A percentile compares a stretch with the other conserved stretches of the same genome.
phyloP scores from a whole-genome alignment of 2,329 filamentous ascomycete genomes.

The Penicillium glabrum region DNA sequence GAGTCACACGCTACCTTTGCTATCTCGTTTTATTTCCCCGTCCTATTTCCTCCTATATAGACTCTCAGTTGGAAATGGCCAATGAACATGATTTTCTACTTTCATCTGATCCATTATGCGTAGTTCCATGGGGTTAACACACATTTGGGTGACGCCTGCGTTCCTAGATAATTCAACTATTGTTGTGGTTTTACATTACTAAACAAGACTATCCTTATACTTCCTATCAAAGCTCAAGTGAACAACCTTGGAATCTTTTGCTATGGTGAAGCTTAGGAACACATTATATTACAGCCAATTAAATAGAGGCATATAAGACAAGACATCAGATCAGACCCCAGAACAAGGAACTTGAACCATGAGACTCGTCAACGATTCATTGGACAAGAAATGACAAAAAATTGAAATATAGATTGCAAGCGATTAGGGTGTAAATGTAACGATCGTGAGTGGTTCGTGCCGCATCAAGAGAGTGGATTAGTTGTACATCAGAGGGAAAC shows the following conservation, averaged over 20 bases:
- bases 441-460: constrained; percentile 24
- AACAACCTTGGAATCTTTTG: background rate
- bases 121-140: background rate
- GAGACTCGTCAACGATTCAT: constrained; percentile 14
- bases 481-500: background rate
- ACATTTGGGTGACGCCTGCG: too few species aligned
- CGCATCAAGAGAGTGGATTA: constrained; percentile 19
- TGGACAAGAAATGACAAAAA: background rate
- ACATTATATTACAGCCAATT: constrained; percentile 27
- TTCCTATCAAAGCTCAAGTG: too few species aligned
- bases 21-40: constrained; percentile 5
- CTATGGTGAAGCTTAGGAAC: background rate
- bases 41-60: constrained; percentile 13
- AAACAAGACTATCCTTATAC: background rate
- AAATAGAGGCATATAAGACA: background rate
- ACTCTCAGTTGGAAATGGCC: constrained; percentile 19
- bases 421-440: constrained; percentile 11
- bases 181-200: background rate
- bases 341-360: constrained; percentile 6
- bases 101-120: background rate
- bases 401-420: background rate
- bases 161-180: background rate
- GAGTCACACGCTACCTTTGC: constrained; percentile 17
- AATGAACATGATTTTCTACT: constrained; percentile 12
- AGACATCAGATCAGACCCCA: background rate